These are phyloP conservation scores for Ophiostoma perfectum DNA, from an alignment of 2,329 filamentous ascomycete species.

Conservation along the genomic window DNA sequence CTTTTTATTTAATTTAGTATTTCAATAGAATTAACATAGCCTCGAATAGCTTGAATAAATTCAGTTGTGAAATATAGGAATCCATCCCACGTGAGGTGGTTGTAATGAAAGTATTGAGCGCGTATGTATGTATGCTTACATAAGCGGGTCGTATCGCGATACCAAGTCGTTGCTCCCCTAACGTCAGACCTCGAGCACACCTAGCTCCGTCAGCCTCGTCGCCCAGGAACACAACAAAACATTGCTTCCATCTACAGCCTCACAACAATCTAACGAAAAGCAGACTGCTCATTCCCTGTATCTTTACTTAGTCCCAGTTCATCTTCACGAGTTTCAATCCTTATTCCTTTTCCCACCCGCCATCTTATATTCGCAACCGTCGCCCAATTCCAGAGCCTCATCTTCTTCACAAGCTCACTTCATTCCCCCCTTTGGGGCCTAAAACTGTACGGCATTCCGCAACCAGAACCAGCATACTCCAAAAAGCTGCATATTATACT, in stretches of 20 bases:
- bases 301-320: not conserved
- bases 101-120: not conserved
- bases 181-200: not conserved
- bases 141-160: not conserved
- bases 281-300: not conserved
- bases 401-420: too few relatives aligned
- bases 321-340: not conserved
- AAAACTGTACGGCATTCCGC: not conserved
- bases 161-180: not conserved
- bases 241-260: not conserved
- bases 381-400: too few relatives aligned
- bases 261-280: not conserved
- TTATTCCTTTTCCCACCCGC: not conserved
- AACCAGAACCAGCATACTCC: not conserved
- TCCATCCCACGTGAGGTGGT: not conserved
- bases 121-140: not conserved
- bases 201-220: conserved; percentile 7
- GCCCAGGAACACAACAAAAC: not conserved
- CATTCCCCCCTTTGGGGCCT: too few relatives aligned
- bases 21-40: not conserved
- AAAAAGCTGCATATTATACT: too few relatives aligned
- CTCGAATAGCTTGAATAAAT: too few relatives aligned
- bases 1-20: not conserved
- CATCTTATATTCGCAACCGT: not conserved
- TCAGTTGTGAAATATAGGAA: not conserved